phyloP scores from a whole-genome alignment of 495 filamentous ascomycete species.

The Tuber brumale region DNA sequence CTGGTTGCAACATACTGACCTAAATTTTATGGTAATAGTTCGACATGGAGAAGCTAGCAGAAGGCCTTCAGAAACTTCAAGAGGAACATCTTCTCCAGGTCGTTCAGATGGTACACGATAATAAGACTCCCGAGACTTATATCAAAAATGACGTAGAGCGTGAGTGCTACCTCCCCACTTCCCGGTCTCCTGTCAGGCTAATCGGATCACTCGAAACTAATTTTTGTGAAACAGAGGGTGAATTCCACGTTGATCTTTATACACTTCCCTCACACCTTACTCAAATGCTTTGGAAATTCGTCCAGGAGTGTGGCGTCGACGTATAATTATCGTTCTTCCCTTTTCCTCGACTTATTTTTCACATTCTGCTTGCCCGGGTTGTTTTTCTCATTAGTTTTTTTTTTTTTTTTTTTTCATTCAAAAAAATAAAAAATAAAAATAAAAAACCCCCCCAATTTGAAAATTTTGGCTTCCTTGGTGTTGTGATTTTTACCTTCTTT shows the following conservation, averaged over 20 bases:
- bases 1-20: conserved; percentile 15
- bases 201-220: conserved; percentile 1
- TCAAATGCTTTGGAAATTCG: conserved; percentile 79
- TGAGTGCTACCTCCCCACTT: conserved; percentile 46
- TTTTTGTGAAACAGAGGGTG: conserved; percentile 60
- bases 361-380: neutral
- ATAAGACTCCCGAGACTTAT: conserved; percentile 85
- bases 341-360: neutral
- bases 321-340: conserved; percentile 18
- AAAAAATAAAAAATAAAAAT: neutral
- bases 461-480: neutral
- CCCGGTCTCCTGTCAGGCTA: conserved; percentile 1
- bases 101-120: conserved; percentile 95
- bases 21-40: conserved; percentile 45
- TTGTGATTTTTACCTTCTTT: neutral
- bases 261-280: conserved; percentile 75
- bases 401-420: neutral
- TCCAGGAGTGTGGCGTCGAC: conserved; percentile 38
- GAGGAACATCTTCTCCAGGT: conserved; percentile 90
- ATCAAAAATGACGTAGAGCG: conserved; percentile 95
- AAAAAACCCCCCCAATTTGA: neutral
- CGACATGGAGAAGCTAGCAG: conserved; percentile 96
- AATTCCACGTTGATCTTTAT: conserved; percentile 97
- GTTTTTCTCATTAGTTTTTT: neutral
- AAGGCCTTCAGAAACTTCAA: conserved; percentile 72